Evolutionary conservation across 2,329 filamentous ascomycete species (phyloP).

Genomic region (Leptosphaerulina australis): DNA sequence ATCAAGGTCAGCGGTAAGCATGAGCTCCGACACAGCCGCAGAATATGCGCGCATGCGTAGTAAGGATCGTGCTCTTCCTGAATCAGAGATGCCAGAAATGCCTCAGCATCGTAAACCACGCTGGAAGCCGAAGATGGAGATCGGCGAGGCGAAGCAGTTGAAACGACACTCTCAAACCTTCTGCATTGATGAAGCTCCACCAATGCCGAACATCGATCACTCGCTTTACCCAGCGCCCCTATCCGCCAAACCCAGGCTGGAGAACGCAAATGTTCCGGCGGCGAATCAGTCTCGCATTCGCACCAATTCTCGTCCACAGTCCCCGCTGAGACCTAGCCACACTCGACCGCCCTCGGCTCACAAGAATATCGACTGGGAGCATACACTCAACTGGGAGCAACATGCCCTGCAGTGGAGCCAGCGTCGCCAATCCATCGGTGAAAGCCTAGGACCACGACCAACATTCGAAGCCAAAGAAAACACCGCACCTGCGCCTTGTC

Average conservation of each 20-base stretch:
- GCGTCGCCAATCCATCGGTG: slow-evolving; percentile 41
- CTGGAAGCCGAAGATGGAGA: slow-evolving; percentile 34
- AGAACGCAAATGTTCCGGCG: slow-evolving; percentile 5
- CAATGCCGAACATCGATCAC: slow-evolving; percentile 34
- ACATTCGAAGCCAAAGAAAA: slow-evolving; percentile 11
- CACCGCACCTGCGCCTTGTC: slow-evolving; percentile 2
- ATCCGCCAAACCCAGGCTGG: slow-evolving; percentile 15
- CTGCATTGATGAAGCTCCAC: slow-evolving; percentile 13
- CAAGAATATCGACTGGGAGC: slow-evolving; percentile 20
- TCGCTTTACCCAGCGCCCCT: slow-evolving; percentile 16
- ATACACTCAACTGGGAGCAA: slow-evolving; percentile 33
- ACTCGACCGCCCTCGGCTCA: slow-evolving; percentile 19
- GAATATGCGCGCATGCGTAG: slow-evolving; percentile 46
- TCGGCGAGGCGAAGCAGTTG: slow-evolving; percentile 30
- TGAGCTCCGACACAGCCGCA: slow-evolving; percentile 45
- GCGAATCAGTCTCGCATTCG: slow-evolving; percentile 14
- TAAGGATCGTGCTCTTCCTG: slow-evolving; percentile 36
- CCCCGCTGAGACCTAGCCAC: slow-evolving; percentile 10
- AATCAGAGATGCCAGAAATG: slow-evolving; percentile 27
- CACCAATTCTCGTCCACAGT: slow-evolving; percentile 8
- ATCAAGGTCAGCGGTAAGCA: slow-evolving; percentile 40
- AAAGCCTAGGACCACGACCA: slow-evolving; percentile 26
- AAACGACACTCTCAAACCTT: slow-evolving; percentile 23
- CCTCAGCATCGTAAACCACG: slow-evolving; percentile 37
- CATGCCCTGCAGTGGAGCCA: slow-evolving; percentile 37